Conservation (phyloP, 805 yeast genomes). For the Nakazawaea sp. region DNA sequence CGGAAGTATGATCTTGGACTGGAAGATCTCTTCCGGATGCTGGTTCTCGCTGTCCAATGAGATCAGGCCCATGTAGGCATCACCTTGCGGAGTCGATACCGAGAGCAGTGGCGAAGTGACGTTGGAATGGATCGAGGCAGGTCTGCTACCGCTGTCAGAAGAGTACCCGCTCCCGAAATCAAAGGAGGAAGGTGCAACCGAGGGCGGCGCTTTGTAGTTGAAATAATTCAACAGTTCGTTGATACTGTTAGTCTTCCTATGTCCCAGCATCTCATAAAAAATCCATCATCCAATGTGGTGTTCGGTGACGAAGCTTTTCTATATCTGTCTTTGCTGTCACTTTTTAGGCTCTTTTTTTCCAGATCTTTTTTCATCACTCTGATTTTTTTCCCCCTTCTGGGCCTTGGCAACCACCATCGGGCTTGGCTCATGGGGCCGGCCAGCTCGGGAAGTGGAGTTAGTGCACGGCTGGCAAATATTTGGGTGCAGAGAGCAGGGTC, state of each 20-base stretch:
- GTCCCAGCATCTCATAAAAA: conserved; percentile 1
- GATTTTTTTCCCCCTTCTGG: not conserved
- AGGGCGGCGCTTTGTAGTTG: conserved; percentile 3
- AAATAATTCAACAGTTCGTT: conserved; percentile 9
- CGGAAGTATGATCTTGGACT: conserved; percentile 19
- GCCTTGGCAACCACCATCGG: not conserved
- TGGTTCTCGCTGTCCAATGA: not conserved
- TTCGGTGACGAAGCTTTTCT: too few species aligned
- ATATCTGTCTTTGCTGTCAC: not conserved
- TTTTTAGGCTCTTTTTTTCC: not conserved
- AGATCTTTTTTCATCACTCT: not conserved
- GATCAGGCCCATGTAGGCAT: not conserved
- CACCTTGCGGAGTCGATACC: not conserved
- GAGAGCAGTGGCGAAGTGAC: not conserved
- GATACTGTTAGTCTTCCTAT: conserved; percentile 5
- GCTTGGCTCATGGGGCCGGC: not conserved
- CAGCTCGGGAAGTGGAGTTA: not conserved
- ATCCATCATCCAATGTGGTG: too few species aligned
- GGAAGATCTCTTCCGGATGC: not conserved
- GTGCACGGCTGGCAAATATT: too few species aligned
- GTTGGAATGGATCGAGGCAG: not conserved
- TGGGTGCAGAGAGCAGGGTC: too few species aligned
- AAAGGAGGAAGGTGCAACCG: not conserved
- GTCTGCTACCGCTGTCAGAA: not conserved
- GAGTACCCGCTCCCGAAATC: not conserved